phyloP scores from a whole-genome alignment of 2,329 filamentous ascomycete genomes.

The Scolecobasidium constrictum region DNA sequence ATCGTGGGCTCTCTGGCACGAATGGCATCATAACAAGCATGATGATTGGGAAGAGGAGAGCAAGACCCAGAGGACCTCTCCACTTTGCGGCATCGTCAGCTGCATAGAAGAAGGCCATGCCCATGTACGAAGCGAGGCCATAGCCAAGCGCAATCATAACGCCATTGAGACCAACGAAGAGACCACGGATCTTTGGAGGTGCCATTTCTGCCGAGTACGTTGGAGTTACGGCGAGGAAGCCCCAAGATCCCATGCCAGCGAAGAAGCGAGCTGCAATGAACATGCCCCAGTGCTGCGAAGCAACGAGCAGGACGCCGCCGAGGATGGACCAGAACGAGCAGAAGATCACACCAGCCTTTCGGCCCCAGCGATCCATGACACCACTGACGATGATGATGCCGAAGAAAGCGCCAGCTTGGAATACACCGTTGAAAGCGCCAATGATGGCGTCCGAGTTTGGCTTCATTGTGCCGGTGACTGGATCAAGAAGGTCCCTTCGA shows the following conservation, averaged over 20 bases:
- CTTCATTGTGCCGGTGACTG: slow-evolving; percentile 11
- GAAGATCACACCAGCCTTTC: slow-evolving; percentile 16
- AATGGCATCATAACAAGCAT: slow-evolving; percentile 17
- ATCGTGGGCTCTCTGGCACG: slow-evolving; percentile 45
- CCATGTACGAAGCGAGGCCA: slow-evolving; percentile 17
- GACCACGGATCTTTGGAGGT: slow-evolving; percentile 15
- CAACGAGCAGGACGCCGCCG: slow-evolving; percentile 14
- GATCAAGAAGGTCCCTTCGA: slow-evolving; percentile 14
- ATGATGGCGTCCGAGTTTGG: slow-evolving; percentile 14
- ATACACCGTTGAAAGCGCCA: slow-evolving; percentile 16
- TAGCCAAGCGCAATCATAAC: slow-evolving; percentile 17
- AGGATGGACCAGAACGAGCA: slow-evolving; percentile 14
- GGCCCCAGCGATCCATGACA: slow-evolving; percentile 15
- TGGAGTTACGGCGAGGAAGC: slow-evolving; percentile 18
- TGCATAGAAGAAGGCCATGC: slow-evolving; percentile 12
- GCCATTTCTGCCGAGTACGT: slow-evolving; percentile 16
- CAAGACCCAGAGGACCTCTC: slow-evolving; percentile 17
- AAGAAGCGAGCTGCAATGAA: slow-evolving; percentile 13
- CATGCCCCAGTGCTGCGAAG: slow-evolving; percentile 13
- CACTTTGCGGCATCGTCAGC: slow-evolving; percentile 14
- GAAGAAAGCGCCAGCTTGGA: slow-evolving; percentile 16
- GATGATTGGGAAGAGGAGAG: slow-evolving; percentile 16
- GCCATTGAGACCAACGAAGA: slow-evolving; percentile 18
- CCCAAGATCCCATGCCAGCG: slow-evolving; percentile 14
- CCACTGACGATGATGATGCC: slow-evolving; percentile 13